Evolutionary conservation across 306 rosid species (phyloP).

Genomic region (Casuarina glauca): DNA sequence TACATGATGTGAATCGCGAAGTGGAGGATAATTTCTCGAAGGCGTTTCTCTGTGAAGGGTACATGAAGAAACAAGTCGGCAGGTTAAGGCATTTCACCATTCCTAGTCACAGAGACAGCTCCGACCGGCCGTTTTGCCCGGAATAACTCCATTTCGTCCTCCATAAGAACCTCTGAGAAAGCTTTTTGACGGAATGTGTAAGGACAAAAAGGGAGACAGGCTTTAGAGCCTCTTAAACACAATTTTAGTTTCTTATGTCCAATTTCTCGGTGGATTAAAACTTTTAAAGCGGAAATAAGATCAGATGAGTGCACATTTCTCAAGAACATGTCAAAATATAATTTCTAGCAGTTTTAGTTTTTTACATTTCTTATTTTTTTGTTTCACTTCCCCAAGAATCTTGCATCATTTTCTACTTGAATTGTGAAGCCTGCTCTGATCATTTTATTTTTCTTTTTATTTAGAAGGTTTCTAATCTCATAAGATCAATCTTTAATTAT

Average conservation of each 20-base stretch:
- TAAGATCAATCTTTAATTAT: too few species aligned
- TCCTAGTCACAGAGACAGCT: conserved; percentile 51
- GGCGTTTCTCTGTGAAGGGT: conserved; percentile 59
- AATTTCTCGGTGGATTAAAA: neutral
- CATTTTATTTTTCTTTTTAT: too few species aligned
- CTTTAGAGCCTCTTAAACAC: neutral
- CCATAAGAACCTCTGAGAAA: neutral
- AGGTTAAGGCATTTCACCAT: conserved; percentile 73
- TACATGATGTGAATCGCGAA: conserved; percentile 73
- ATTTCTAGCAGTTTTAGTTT: neutral
- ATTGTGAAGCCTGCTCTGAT: too few species aligned
- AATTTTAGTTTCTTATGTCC: neutral
- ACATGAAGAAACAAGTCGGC: conserved; percentile 62
- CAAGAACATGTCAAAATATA: neutral
- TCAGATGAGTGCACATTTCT: neutral
- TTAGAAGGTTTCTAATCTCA: too few species aligned
- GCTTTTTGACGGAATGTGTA: neutral
- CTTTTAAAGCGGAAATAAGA: neutral
- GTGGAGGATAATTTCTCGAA: conserved; percentile 70
- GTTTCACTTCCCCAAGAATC: neutral
- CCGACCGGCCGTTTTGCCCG: conserved; percentile 59
- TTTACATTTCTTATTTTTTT: neutral
- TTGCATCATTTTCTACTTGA: neutral
- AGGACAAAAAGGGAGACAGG: neutral
- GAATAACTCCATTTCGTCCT: conserved; percentile 8